Percentiles rank a stretch among this genome's conserved stretches.
Evolutionary conservation across 2,329 filamentous ascomycete genomes (phyloP).

Genomic region (Ophiostoma sp.): DNA sequence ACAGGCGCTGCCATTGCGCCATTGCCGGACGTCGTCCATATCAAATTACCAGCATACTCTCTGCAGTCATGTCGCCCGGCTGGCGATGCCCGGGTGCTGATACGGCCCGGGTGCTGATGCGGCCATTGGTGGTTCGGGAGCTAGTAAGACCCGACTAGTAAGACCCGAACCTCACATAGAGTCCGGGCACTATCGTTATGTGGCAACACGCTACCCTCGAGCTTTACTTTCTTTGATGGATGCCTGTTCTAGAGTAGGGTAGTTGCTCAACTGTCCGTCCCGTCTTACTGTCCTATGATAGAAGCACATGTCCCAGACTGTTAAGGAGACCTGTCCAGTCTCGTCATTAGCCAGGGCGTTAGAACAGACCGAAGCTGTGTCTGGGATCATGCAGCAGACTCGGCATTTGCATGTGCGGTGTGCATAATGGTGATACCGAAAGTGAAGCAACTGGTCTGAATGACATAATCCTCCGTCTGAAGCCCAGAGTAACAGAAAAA

Average conservation of each 20-base stretch:
- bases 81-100: background rate
- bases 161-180: background rate
- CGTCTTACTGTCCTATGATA: background rate
- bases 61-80: background rate
- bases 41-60: too few species aligned
- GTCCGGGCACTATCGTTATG: too few species aligned
- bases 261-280: background rate
- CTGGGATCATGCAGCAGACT: background rate
- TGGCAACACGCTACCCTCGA: too few species aligned
- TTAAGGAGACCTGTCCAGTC: background rate
- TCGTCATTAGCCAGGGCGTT: background rate
- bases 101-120: background rate
- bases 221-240: background rate
- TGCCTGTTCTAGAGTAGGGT: background rate
- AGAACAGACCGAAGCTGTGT: background rate
- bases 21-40: background rate
- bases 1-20: too few species aligned
- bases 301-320: background rate
- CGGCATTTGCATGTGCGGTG: background rate
- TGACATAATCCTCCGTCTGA: background rate
- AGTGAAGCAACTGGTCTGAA: background rate
- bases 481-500: slow-evolving; percentile 23
- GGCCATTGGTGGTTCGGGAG: background rate
- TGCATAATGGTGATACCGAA: background rate
- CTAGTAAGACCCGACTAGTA: background rate